Percentiles rank a stretch among this genome's conserved stretches.
phyloP scores from a whole-genome alignment of 148 eudicot species.

The Fagopyrum esculentum region DNA sequence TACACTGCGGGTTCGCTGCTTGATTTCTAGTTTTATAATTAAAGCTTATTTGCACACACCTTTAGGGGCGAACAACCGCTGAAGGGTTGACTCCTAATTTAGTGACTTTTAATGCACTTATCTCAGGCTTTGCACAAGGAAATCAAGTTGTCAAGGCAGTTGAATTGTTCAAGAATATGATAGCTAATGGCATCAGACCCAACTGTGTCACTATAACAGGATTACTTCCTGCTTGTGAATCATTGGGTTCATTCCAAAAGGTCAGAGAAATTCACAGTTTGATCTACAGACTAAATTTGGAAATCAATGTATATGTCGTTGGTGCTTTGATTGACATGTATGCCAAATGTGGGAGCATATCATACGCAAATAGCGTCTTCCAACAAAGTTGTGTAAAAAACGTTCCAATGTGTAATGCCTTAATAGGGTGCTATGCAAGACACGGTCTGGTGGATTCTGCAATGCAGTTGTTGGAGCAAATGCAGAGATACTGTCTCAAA shows the following conservation, averaged over 20 bases:
- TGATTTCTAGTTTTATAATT: too few relatives aligned
- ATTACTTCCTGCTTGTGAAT: constrained; percentile 47
- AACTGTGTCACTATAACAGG: constrained; percentile 50
- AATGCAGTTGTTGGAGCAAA: constrained; percentile 38
- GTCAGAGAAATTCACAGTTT: constrained; percentile 57
- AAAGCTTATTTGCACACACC: too few relatives aligned
- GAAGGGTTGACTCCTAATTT: constrained; percentile 36
- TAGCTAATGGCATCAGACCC: constrained; percentile 40
- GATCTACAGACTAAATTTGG: constrained; percentile 35
- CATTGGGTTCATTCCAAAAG: constrained; percentile 26
- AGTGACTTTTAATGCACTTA: constrained; percentile 63
- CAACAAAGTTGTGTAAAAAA: constrained; percentile 25
- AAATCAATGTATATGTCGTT: constrained; percentile 39
- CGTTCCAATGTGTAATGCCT: constrained; percentile 49
- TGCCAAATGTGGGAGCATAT: constrained; percentile 53
- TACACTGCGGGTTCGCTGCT: too few relatives aligned
- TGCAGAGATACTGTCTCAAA: constrained; percentile 35
- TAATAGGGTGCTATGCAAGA: constrained; percentile 62
- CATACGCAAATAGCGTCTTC: constrained; percentile 38
- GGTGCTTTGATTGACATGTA: constrained; percentile 63
- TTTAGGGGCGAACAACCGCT: neutral
- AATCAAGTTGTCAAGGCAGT: constrained; percentile 35
- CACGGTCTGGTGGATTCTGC: constrained; percentile 40
- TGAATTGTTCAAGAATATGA: constrained; percentile 39
- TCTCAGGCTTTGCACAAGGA: constrained; percentile 53